A percentile compares a stretch with the other conserved stretches of the same genome.
Evolutionary conservation across 225 moss, liverwort and hornwort species (phyloP).

Genomic region (Marchantia polymorpha): DNA sequence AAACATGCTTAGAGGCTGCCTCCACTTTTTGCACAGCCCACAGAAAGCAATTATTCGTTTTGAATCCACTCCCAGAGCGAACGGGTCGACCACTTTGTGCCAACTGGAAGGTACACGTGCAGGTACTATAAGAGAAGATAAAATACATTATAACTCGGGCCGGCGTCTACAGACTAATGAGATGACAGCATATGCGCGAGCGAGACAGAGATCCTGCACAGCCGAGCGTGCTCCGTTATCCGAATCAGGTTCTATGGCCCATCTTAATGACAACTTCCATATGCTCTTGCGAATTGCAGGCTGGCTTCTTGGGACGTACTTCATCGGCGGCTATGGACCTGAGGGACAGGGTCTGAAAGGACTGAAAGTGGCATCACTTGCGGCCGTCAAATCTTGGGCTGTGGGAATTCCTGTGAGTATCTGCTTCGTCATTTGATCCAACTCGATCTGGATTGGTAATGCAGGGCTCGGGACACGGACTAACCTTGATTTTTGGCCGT

Average conservation of each 20-base stretch:
- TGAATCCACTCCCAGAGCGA: no score
- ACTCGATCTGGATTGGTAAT: not conserved
- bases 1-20: no score
- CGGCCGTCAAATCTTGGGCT: constrained; percentile 86
- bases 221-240: not conserved
- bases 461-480: not conserved
- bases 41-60: no score
- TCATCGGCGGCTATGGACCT: constrained; percentile 84
- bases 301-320: constrained; percentile 78
- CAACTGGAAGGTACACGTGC: no score
- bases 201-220: not conserved
- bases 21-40: no score
- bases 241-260: not conserved
- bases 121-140: no score
- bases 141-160: not conserved
- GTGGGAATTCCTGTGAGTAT: constrained; percentile 76
- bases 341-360: constrained; percentile 84
- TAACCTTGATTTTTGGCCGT: constrained; percentile 15
- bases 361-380: constrained; percentile 53
- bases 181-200: not conserved
- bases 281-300: constrained; percentile 39
- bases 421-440: not conserved
- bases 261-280: not conserved
- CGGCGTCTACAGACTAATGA: no score
- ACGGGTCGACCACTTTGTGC: no score